These are phyloP conservation scores for Hanseniaspora sp. DNA, from an alignment of 1,139 yeast genomes.

Conservation along the genomic window DNA sequence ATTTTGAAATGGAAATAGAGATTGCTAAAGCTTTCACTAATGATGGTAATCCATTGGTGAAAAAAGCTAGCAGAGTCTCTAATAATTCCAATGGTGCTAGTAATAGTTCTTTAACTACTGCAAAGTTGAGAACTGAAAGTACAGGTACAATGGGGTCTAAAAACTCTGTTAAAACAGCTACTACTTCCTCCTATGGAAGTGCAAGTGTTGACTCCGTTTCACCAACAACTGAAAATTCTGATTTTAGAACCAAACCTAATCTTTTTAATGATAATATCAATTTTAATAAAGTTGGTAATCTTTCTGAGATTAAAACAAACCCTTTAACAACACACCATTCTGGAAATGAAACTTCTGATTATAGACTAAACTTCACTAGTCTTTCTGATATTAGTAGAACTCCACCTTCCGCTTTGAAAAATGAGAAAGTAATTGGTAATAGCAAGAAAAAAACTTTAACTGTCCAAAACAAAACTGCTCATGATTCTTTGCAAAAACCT, in stretches of 20 bases:
- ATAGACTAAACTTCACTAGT: neutral
- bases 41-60: neutral
- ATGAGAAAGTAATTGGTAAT: neutral
- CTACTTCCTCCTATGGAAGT: neutral
- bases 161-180: neutral
- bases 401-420: neutral
- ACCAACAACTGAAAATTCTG: no score
- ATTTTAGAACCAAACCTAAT: neutral
- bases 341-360: neutral
- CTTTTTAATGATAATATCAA: neutral
- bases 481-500: constrained; percentile 6
- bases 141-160: neutral
- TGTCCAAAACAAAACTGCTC: constrained; percentile 5
- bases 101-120: neutral
- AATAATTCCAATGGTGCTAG: neutral
- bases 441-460: constrained; percentile 6
- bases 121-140: neutral
- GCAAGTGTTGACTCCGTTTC: no score
- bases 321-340: neutral
- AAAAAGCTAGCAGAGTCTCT: neutral
- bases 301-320: neutral
- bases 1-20: constrained; percentile 16
- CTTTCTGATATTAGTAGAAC: neutral
- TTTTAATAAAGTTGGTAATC: neutral
- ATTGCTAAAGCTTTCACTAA: constrained; percentile 19